Conservation (phyloP, 139 green algal genomes). For the Chlorella sp. region DNA sequence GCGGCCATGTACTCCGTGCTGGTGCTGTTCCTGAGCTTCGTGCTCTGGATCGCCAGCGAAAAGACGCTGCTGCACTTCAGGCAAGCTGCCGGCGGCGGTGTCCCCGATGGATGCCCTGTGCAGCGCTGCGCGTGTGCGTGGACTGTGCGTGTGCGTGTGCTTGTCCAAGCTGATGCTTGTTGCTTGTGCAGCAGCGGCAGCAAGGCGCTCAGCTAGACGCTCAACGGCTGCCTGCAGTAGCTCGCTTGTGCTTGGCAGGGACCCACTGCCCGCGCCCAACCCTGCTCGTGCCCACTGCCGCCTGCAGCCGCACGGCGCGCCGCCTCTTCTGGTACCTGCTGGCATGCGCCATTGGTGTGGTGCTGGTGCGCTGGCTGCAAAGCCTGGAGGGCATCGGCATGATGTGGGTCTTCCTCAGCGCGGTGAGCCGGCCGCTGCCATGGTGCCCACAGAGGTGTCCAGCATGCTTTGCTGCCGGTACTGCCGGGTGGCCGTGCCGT, state of each 20-base stretch:
- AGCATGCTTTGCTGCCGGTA: too few species aligned
- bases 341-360: conserved; percentile 40
- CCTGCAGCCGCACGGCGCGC: conserved; percentile 49
- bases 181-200: too few species aligned
- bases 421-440: conserved; percentile 36
- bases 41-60: conserved; percentile 46
- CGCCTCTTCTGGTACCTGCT: conserved; percentile 52
- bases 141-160: too few species aligned
- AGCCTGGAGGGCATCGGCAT: conserved; percentile 50
- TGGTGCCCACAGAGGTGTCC: background rate
- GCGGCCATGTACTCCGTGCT: conserved; percentile 2
- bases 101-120: too few species aligned
- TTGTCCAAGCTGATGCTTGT: too few species aligned
- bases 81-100: background rate
- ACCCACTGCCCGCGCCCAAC: too few species aligned
- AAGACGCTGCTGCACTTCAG: conserved; percentile 55
- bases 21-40: conserved; percentile 33
- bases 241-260: too few species aligned
- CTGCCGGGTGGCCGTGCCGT: too few species aligned
- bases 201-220: too few species aligned
- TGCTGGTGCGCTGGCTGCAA: conserved; percentile 43
- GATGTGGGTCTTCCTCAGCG: conserved; percentile 51
- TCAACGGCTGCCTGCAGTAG: too few species aligned
- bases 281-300: background rate
- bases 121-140: too few species aligned